Evolutionary conservation across 2,329 filamentous ascomycete genomes (phyloP), one percentile per base, ranked within the genome.

Genomic region (Fusarium xylarioides): DNA sequence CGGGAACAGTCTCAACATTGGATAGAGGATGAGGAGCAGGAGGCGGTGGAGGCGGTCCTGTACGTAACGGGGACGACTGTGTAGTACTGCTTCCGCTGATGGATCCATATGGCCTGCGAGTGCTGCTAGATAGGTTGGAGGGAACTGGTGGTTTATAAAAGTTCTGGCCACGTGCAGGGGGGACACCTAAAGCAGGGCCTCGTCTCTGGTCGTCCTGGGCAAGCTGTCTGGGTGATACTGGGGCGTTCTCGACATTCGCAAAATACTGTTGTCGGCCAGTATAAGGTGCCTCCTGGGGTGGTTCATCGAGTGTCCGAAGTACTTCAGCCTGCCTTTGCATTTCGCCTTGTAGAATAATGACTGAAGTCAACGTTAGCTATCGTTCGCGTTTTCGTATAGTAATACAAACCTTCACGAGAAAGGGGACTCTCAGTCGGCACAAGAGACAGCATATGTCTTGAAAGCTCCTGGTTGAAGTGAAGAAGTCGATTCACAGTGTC

Each of bases 171-270:
- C 90, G 88, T 47, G 87, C 83, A 70, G 88, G 86, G 58, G 89
- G 87, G 55, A 91, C 88, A 62, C 89, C 87, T 55, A 95, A 85
- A 56, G 92, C 94, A 30, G 88, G 88, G 54, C 93, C 89, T 68
- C 95, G 91, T 72, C 95, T 91, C 61, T 91, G 89, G 67, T 97
- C 95, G 78, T 97, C 95, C 78, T 95, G 93, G 15, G 95, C 90
- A 73, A 95, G 84, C 82, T 97, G 95, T 71, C 95, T 91, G 26
- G 95, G 95, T 44, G 95, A 98, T 43, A 97, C 88, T 16, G 95
- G 95, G 3, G 92, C 89, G 68, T 93, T 91, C 71, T 95, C 93
- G 30, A 93, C 83, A 74, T 86, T 88, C 47, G 88, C 84, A 74
- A 93, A 91, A 81, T 91, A 93, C 53, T 89, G 87, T 70, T 90